phyloP scores from a whole-genome alignment of 441 rosid species.

The Rhodomyrtus psidioides region DNA sequence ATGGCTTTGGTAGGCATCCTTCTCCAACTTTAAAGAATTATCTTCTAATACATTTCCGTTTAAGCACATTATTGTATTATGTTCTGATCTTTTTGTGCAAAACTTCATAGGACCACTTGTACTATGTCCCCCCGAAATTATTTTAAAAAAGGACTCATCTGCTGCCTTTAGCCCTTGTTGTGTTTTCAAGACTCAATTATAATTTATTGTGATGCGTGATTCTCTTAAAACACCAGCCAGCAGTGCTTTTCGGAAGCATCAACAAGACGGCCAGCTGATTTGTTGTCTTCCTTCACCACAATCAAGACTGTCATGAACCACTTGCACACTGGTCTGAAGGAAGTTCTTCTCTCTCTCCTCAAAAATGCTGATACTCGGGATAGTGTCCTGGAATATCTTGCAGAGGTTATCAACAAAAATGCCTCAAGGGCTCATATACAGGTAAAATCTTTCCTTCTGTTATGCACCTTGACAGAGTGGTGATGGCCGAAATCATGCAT shows the following conservation, averaged over 20 bases:
- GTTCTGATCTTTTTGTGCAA: neutral
- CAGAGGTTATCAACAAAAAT: conserved; percentile 91
- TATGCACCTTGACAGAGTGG: neutral
- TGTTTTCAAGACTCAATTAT: neutral
- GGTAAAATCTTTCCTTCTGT: conserved; percentile 28
- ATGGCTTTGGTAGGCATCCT: neutral
- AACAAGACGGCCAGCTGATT: conserved; percentile 69
- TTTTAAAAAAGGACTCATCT: neutral
- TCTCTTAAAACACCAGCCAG: conserved; percentile 46
- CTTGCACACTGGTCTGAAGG: conserved; percentile 58
- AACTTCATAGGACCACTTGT: neutral
- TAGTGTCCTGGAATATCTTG: conserved; percentile 84
- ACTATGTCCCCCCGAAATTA: neutral
- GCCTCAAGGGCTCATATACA: conserved; percentile 83
- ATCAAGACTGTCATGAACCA: conserved; percentile 69
- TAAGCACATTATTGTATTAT: neutral
- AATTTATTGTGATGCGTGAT: neutral
- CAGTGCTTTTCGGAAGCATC: conserved; percentile 91
- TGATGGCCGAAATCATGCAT: neutral
- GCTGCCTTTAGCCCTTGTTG: neutral
- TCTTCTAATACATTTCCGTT: neutral
- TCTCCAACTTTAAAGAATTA: neutral
- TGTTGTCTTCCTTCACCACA: conserved; percentile 76
- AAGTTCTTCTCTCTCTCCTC: conserved; percentile 65
- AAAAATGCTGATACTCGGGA: conserved; percentile 71